Evolutionary conservation across 2,329 filamentous ascomycete genomes (phyloP).

Genomic region (Hymenoscyphus salicellus): DNA sequence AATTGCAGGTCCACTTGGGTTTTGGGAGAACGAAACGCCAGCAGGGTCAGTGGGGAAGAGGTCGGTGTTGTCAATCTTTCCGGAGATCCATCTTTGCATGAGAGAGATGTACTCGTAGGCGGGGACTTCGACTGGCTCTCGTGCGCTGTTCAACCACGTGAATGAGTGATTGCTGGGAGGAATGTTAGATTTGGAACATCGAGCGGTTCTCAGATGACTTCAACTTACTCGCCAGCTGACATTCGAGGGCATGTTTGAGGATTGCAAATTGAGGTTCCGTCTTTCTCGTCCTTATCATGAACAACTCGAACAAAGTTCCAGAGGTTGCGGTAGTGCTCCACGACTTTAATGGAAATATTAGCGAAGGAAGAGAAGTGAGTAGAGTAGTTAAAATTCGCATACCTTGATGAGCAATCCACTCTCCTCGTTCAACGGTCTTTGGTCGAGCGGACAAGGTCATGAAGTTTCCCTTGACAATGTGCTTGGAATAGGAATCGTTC

Average conservation of each 20-base stretch:
- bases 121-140: slow-evolving; percentile 85
- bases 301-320: slow-evolving; percentile 87
- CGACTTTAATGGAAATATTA: slow-evolving; percentile 54
- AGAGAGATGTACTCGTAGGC: slow-evolving; percentile 92
- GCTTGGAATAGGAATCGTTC: slow-evolving; percentile 70
- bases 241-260: slow-evolving; percentile 80
- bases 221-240: slow-evolving; percentile 84
- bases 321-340: slow-evolving; percentile 86
- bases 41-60: slow-evolving; percentile 88
- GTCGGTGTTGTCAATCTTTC: slow-evolving; percentile 85
- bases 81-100: slow-evolving; percentile 95
- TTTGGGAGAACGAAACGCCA: slow-evolving; percentile 63
- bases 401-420: slow-evolving; percentile 97
- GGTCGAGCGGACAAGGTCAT: slow-evolving; percentile 92
- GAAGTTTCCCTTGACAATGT: slow-evolving; percentile 96
- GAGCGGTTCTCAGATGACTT: neutral
- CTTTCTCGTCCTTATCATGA: slow-evolving; percentile 73
- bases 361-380: slow-evolving; percentile 10
- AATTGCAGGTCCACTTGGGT: slow-evolving; percentile 58
- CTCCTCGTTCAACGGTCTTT: slow-evolving; percentile 87
- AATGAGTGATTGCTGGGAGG: slow-evolving; percentile 76
- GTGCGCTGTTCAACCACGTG: slow-evolving; percentile 88
- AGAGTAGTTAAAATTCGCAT: slow-evolving; percentile 29
- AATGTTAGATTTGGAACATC: neutral
- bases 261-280: slow-evolving; percentile 79